Evolutionary conservation across 345 rosid genomes (phyloP).

Genomic region (Carallia pectinifolia): DNA sequence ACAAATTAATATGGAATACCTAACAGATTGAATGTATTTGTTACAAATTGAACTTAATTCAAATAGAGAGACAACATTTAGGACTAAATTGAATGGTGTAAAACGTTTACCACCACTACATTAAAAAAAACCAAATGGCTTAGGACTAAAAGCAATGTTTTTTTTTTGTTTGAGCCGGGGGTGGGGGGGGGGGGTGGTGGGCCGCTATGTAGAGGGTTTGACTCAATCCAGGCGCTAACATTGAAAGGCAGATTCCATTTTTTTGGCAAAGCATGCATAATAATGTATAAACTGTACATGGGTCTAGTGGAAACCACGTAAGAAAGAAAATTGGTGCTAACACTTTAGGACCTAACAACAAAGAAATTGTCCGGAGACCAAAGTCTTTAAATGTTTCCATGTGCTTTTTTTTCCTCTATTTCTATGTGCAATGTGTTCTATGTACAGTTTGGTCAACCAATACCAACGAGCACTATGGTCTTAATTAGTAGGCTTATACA

Average conservation of each 20-base stretch:
- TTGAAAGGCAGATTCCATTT: slow-evolving; percentile 10
- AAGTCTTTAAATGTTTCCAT: not conserved
- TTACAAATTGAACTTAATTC: too few species aligned
- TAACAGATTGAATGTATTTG: too few species aligned
- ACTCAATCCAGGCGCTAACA: slow-evolving; percentile 14
- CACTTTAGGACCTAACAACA: slow-evolving; percentile 23
- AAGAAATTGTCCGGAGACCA: not conserved
- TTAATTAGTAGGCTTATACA: slow-evolving; percentile 9
- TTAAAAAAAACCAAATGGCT: too few species aligned
- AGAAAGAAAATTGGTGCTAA: not conserved
- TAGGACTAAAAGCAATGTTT: too few species aligned
- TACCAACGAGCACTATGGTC: slow-evolving; percentile 10
- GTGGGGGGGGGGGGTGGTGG: too few species aligned
- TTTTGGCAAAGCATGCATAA: not conserved
- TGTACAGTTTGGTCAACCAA: not conserved
- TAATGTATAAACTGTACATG: too few species aligned
- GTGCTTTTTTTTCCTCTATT: slow-evolving; percentile 4
- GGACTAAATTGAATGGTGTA: too few species aligned
- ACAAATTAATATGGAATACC: too few species aligned
- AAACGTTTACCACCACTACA: too few species aligned
- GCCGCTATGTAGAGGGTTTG: not conserved
- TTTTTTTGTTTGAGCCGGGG: too few species aligned
- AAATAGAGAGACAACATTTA: too few species aligned
- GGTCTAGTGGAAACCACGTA: slow-evolving; percentile 28
- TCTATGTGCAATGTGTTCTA: too few species aligned